These are phyloP conservation scores for Alopecurus myosuroides DNA, from an alignment of 176 grass and related monocot species.

Conservation along the genomic window DNA sequence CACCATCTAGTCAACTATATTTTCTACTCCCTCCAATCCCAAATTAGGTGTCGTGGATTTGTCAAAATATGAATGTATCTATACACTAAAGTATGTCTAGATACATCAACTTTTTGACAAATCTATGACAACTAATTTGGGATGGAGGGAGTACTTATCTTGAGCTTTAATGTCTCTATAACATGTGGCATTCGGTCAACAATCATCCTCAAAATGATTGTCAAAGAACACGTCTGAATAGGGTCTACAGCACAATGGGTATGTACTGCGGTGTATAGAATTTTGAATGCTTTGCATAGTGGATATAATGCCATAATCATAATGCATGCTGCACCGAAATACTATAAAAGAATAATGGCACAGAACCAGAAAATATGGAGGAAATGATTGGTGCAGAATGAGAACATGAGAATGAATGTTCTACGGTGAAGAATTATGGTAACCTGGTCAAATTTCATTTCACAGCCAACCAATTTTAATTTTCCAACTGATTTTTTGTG, in stretches of 20 bases:
- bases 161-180: not conserved
- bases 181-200: not conserved
- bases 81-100: too few relatives aligned
- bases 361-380: not conserved
- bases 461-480: not conserved
- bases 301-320: not conserved
- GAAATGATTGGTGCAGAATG: not conserved
- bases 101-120: too few relatives aligned
- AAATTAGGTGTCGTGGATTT: too few relatives aligned
- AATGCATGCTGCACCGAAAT: not conserved
- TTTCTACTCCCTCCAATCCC: too few relatives aligned
- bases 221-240: not conserved
- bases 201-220: constrained; percentile 9
- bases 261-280: not conserved
- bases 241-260: not conserved
- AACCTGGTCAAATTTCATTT: not conserved
- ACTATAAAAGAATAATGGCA: not conserved
- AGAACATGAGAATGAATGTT: not conserved
- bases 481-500: not conserved
- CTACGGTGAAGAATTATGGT: not conserved
- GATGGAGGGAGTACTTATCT: too few relatives aligned
- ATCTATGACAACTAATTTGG: too few relatives aligned
- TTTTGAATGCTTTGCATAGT: not conserved
- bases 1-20: not conserved
- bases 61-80: too few relatives aligned